Conservation (phyloP, 139 green algal species). For the Bryopsis sp. region DNA sequence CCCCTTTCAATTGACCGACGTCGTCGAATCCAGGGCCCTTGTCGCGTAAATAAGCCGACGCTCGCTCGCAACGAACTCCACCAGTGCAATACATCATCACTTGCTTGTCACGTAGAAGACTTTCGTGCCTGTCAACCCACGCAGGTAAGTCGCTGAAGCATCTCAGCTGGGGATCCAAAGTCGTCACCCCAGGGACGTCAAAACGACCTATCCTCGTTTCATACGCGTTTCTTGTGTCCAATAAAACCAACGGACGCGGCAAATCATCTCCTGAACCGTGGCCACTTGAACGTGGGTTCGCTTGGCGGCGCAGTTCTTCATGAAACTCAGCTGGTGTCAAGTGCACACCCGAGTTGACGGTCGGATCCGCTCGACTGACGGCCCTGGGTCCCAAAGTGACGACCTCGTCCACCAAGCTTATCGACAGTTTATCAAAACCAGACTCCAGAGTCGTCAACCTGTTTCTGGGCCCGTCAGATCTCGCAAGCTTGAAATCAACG, state of each 20-base stretch:
- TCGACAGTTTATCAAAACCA: conserved; percentile 30
- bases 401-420: conserved; percentile 46
- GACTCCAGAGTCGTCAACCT: conserved; percentile 23
- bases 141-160: conserved; percentile 60
- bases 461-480: conserved; percentile 10
- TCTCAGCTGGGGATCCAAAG: conserved; percentile 47
- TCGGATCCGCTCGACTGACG: conserved; percentile 19
- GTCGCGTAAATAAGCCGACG: conserved; percentile 51
- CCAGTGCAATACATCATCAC: conserved; percentile 82
- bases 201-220: conserved; percentile 62
- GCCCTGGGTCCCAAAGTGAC: conserved; percentile 38
- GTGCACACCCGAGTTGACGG: conserved; percentile 26
- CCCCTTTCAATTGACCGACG: conserved; percentile 63
- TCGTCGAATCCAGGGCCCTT: conserved; percentile 50
- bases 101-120: conserved; percentile 16
- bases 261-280: neutral
- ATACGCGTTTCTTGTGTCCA: conserved; percentile 69
- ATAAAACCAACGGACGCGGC: too few relatives aligned
- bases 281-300: too few relatives aligned
- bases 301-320: conserved; percentile 36
- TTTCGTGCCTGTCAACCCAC: conserved; percentile 52
- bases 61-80: conserved; percentile 72
- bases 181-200: conserved; percentile 23
- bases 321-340: conserved; percentile 48
- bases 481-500: conserved; percentile 58